Conservation (phyloP, 371 early-diverging fungal genomes). For the Mucor plumbeus region DNA sequence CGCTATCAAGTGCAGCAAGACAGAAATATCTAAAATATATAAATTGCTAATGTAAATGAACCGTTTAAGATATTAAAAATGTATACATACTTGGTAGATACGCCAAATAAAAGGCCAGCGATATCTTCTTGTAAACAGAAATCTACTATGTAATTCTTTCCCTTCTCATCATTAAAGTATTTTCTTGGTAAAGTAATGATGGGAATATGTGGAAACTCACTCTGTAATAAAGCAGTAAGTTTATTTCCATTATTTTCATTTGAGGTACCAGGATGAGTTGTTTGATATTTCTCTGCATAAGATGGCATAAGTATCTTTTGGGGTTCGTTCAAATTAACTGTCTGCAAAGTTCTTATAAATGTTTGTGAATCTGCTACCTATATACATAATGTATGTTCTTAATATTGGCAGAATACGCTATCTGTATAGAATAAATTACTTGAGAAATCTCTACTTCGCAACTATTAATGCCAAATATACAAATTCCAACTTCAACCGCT, state of each 20-base stretch:
- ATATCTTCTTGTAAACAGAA: slow-evolving; percentile 54
- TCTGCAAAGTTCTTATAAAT: slow-evolving; percentile 66
- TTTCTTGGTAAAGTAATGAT: slow-evolving; percentile 59
- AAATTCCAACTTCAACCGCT: slow-evolving; percentile 68
- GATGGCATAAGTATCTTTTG: slow-evolving; percentile 49
- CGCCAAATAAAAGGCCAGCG: slow-evolving; percentile 43
- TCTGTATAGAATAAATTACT: slow-evolving; percentile 33
- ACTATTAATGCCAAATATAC: slow-evolving; percentile 62
- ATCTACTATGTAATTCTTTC: slow-evolving; percentile 50
- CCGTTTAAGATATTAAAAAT: background rate
- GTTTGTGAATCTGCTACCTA: slow-evolving; percentile 74
- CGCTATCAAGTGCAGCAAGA: slow-evolving; percentile 58
- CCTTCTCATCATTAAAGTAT: slow-evolving; percentile 64
- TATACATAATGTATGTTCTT: background rate
- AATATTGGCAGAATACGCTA: background rate
- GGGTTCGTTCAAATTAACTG: slow-evolving; percentile 64
- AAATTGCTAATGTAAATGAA: background rate
- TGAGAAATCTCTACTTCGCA: slow-evolving; percentile 70
- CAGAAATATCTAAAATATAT: slow-evolving; percentile 55
- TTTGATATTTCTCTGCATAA: background rate
- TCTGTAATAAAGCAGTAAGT: slow-evolving; percentile 2
- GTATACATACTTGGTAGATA: slow-evolving; percentile 50
- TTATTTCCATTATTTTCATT: slow-evolving; percentile 26
- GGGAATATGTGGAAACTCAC: slow-evolving; percentile 44
- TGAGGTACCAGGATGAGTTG: slow-evolving; percentile 24